Conservation (phyloP, 2,329 filamentous ascomycete species). For the Fusarium xylarioides region DNA sequence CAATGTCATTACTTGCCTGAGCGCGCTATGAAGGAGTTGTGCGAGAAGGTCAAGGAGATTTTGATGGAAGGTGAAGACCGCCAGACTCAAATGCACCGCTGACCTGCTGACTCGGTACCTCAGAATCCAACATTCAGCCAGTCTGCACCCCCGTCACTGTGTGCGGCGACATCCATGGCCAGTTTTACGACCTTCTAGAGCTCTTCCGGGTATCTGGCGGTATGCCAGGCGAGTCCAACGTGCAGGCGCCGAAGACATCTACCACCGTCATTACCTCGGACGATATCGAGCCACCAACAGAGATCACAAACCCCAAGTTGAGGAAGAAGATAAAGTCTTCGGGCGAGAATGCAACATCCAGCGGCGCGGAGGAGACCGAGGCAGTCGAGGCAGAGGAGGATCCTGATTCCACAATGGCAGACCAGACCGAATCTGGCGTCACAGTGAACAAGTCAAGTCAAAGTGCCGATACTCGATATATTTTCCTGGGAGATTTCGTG, state of each 20-base stretch:
- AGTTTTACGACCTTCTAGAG: constrained; percentile 98
- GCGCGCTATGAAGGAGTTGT: constrained; percentile 96
- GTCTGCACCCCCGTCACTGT: constrained; percentile 95
- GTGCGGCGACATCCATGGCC: constrained; percentile 97
- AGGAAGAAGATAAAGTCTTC: constrained; percentile 79
- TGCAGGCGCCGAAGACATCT: constrained; percentile 73
- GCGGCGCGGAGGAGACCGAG: constrained; percentile 60
- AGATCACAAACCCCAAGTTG: constrained; percentile 87
- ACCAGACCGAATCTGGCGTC: constrained; percentile 48
- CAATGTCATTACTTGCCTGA: constrained; percentile 97
- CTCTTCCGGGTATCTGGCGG: constrained; percentile 96
- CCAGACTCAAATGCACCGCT: background rate
- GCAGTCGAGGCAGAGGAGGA: constrained; percentile 52
- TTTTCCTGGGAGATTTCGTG: constrained; percentile 87
- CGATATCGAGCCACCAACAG: constrained; percentile 89
- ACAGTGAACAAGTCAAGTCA: constrained; percentile 51
- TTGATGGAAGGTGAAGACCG: constrained; percentile 85
- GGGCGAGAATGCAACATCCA: constrained; percentile 53
- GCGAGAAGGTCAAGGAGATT: constrained; percentile 98
- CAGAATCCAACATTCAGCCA: constrained; percentile 99
- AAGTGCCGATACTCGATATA: constrained; percentile 65
- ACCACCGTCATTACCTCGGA: constrained; percentile 85
- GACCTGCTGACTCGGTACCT: constrained; percentile 26
- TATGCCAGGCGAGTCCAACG: constrained; percentile 86
- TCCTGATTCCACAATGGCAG: constrained; percentile 43